Evolutionary conservation across 2,329 filamentous ascomycete genomes (phyloP), one percentile per base, ranked within the genome.

Genomic region (Zelopaecilomyces penicillatus): DNA sequence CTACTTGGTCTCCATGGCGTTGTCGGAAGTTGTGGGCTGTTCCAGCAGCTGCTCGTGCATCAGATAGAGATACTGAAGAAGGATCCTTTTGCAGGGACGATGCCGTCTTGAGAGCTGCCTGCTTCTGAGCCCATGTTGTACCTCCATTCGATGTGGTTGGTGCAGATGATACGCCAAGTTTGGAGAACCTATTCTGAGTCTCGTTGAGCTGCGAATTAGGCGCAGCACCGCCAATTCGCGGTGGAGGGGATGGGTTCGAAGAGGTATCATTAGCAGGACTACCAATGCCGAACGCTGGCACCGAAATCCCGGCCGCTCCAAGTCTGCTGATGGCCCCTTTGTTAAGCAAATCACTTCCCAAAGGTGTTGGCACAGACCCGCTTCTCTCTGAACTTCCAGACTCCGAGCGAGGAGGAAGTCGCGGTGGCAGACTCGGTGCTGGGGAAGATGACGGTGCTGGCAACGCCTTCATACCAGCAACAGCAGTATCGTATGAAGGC

Each of bases 271-370:
- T 49, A 51, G 59, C 40, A 57, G 61, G 46, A 51, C 58, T 53
- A 56, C 80, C 82, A 49, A 95, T 94, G 5, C 85, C 85, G 4
- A 95, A 69, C 0, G 76, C 84, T 1, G 88, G 83, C 0, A 95
- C 87, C 0, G 82, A 85, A 5, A 95, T 73, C 1, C 89, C 89
- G 1, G 86, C 82, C 33, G 80, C 75, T 8, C 82, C 78, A 6
- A 96, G 71, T 36, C 87, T 75, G 46, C 68, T 73, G 44, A 83
- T 61, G 5, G 87, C 82, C 5, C 72, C 76, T 55, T 73, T 68
- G 54, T 78, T 77, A 31, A 76, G 51, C 30, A 64, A 57, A 11
- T 60, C 54, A 36, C 47, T 43, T 3, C 35, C 42, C 5, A 45
- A 45, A 1, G 68, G 65, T n/a, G 65, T 57, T 8, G 54, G 43